Evolutionary conservation across 2,329 filamentous ascomycete genomes (phyloP).

Genomic region (Penicillium paneum): DNA sequence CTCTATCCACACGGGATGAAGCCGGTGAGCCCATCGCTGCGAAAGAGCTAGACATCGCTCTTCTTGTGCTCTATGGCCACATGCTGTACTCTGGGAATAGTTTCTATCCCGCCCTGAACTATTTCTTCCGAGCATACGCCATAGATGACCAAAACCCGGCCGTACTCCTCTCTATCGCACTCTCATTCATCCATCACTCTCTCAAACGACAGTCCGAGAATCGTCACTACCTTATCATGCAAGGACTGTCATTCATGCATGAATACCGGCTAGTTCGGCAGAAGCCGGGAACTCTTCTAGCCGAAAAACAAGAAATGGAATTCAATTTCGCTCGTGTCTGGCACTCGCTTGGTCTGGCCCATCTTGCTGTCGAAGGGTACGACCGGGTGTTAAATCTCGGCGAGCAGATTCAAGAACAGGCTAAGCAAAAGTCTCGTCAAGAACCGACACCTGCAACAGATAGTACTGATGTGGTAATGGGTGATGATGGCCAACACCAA

Average conservation of each 20-base stretch:
- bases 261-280: conserved; percentile 65
- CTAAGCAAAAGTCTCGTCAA: conserved; percentile 16
- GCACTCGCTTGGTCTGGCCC: conserved; percentile 69
- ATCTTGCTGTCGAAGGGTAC: conserved; percentile 73
- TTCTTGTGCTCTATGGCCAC: conserved; percentile 86
- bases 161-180: conserved; percentile 75
- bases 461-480: conserved; percentile 36
- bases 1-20: conserved; percentile 40
- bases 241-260: conserved; percentile 78
- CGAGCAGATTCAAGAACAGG: conserved; percentile 41
- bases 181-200: conserved; percentile 83
- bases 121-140: conserved; percentile 74
- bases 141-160: conserved; percentile 73
- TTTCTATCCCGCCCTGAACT: conserved; percentile 79
- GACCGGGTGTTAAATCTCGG: conserved; percentile 54
- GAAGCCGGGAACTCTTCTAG: conserved; percentile 40
- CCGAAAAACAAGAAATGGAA: conserved; percentile 68
- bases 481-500: conserved; percentile 8
- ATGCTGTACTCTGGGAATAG: conserved; percentile 80
- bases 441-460: conserved; percentile 39
- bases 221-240: conserved; percentile 78
- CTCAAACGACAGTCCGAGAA: conserved; percentile 89
- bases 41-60: conserved; percentile 66
- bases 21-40: conserved; percentile 36
- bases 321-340: conserved; percentile 77